These are phyloP conservation scores for Cornus kousa DNA, from an alignment of 148 eudicot species.

Conservation along the genomic window DNA sequence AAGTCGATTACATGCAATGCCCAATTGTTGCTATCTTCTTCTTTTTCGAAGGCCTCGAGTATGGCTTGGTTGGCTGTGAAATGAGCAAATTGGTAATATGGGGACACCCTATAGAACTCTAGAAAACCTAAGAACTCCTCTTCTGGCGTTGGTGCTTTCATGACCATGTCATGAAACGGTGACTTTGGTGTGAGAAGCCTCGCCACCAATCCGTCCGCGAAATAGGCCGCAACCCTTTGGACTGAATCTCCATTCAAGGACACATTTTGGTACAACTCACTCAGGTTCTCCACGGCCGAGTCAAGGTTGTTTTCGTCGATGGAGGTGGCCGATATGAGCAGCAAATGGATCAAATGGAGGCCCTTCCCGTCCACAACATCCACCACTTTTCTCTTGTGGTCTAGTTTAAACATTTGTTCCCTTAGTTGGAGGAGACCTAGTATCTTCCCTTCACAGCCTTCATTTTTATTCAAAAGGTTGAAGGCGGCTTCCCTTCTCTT, in stretches of 20 bases:
- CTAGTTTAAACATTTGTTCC: constrained; percentile 40
- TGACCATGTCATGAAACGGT: constrained; percentile 51
- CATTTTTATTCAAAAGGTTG: constrained; percentile 16
- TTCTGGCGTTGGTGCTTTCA: constrained; percentile 47
- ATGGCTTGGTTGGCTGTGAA: constrained; percentile 87
- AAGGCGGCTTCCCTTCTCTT: constrained; percentile 27
- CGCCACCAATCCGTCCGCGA: constrained; percentile 66
- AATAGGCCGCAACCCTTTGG: constrained; percentile 71
- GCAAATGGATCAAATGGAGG: constrained; percentile 55
- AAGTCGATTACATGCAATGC: constrained; percentile 63
- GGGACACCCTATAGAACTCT: constrained; percentile 60
- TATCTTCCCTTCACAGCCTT: constrained; percentile 44
- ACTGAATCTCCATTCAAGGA: constrained; percentile 56
- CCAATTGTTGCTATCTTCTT: constrained; percentile 32
- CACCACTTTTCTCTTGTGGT: constrained; percentile 21
- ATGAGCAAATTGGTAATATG: constrained; percentile 76
- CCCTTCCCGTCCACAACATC: constrained; percentile 43
- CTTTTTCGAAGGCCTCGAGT: constrained; percentile 68
- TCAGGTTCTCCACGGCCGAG: constrained; percentile 45
- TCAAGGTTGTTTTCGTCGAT: constrained; percentile 41
- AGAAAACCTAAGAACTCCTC: constrained; percentile 67
- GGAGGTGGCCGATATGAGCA: constrained; percentile 56
- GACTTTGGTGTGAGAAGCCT: constrained; percentile 55
- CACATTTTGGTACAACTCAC: constrained; percentile 49
- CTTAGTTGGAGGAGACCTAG: constrained; percentile 50